These are phyloP conservation scores for Neostapfia colusana DNA, from an alignment of 176 grass and related monocot species.

Conservation along the genomic window DNA sequence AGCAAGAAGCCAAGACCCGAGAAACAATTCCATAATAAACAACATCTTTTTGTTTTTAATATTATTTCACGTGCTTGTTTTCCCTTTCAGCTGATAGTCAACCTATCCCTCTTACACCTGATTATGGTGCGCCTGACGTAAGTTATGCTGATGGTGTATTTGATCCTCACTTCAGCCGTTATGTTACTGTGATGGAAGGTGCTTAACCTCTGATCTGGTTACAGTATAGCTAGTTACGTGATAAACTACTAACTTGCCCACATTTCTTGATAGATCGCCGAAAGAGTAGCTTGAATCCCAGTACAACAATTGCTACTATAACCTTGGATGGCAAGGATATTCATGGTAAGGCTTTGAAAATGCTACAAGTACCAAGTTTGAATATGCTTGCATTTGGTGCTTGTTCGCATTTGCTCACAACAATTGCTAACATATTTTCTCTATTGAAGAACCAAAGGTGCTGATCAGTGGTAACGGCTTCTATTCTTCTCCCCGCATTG, in stretches of 20 bases:
- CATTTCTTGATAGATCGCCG: conserved; percentile 62
- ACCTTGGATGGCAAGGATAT: conserved; percentile 37
- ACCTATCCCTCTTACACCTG: conserved; percentile 75
- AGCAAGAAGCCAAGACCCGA: background rate
- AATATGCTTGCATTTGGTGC: conserved; percentile 33
- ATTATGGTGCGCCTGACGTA: conserved; percentile 68
- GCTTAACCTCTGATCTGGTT: conserved; percentile 15
- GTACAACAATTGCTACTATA: conserved; percentile 66
- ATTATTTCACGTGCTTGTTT: conserved; percentile 30
- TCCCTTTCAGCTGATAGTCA: conserved; percentile 46
- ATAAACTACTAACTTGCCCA: conserved; percentile 32
- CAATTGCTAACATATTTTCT: conserved; percentile 28
- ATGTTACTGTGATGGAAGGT: conserved; percentile 94
- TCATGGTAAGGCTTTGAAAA: conserved; percentile 56
- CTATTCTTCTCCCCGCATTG: conserved; percentile 94
- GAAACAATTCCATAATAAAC: conserved; percentile 7
- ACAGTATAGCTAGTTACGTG: conserved; percentile 4
- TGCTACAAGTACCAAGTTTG: conserved; percentile 16
- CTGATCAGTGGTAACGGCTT: conserved; percentile 80
- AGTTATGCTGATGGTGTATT: conserved; percentile 92
- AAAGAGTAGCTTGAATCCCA: conserved; percentile 69
- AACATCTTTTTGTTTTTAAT: background rate
- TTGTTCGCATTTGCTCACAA: conserved; percentile 14
- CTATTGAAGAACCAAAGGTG: conserved; percentile 77
- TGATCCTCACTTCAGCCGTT: conserved; percentile 83